Evolutionary conservation across 2,329 filamentous ascomycete genomes (phyloP), one percentile per base, ranked within the genome.

Genomic region (Trichoderma gracile): DNA sequence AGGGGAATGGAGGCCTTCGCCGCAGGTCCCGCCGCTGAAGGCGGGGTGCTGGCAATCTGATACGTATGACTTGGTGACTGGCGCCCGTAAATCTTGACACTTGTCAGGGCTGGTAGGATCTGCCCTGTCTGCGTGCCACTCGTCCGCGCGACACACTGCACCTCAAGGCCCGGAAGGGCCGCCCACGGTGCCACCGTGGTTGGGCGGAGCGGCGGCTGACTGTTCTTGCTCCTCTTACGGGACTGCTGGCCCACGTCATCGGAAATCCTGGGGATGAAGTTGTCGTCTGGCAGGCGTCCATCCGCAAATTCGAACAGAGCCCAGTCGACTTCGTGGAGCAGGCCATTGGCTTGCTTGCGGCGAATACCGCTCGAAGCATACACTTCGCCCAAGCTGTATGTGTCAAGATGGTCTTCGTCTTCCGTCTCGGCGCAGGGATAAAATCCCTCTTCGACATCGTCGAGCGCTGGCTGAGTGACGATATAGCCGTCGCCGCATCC

Each of bases 261-360:
- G 23, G 67, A 42, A 19, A 72, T 66, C 50, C 70, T 60, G 2
- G 86, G 86, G 23, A 97, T 89, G 12, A 85, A 77, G 70, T 97
- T 97, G 65, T 86, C 84, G 0, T 84, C 80, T 3, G 94, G 91
- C 15, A 88, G 79, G 1, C 94, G 86, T 12, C 88, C 84, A 4
- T 88, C 81, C 12, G 89, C 81, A 68, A 98, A 91, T 69, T 91
- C 87, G 70, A 98, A 93, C 2, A 98, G 80, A 0, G 93, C 93
- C 94, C 94, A 98, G 75, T 98, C 94, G 50, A 98, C 93, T 75
- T 98, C 94, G 74, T 97, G 94, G 6, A 91, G 81, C 25, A 96
- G 79, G 5, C 89, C 88, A 66, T 89, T 82, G 65, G 86, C 83
- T 61, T 89, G 84, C 58, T 90, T 89, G 33, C 94, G 87, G 5